phyloP scores from a whole-genome alignment of 2,329 filamentous ascomycete species.

The Phaeosphaeriaceae sp. region DNA sequence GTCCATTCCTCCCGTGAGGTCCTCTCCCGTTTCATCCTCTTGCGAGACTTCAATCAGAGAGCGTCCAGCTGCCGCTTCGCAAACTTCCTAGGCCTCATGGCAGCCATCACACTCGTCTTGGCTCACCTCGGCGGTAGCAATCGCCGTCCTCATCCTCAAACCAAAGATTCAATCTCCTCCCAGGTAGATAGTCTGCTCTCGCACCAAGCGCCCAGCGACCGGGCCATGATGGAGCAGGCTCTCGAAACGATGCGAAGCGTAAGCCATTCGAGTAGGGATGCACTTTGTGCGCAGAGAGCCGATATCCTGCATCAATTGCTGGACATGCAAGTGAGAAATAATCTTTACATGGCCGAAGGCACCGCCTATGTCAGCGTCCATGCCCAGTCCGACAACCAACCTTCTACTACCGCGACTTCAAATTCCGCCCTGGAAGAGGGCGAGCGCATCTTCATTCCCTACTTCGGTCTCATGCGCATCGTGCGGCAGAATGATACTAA shows the following conservation, averaged over 20 bases:
- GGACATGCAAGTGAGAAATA: slow-evolving; percentile 8
- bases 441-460: too few species aligned
- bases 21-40: slow-evolving; percentile 11
- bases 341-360: too few species aligned
- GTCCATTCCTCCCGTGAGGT: slow-evolving; percentile 17
- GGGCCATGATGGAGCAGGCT: slow-evolving; percentile 14
- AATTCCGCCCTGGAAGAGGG: too few species aligned
- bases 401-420: too few species aligned
- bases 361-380: too few species aligned
- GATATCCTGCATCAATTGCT: slow-evolving; percentile 11
- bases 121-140: slow-evolving; percentile 10
- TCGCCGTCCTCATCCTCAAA: background rate
- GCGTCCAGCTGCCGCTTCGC: slow-evolving; percentile 11
- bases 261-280: slow-evolving; percentile 7
- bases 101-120: slow-evolving; percentile 10
- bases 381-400: too few species aligned
- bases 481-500: too few species aligned
- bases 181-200: slow-evolving; percentile 13
- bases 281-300: slow-evolving; percentile 10
- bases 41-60: slow-evolving; percentile 12
- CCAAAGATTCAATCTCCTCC: background rate
- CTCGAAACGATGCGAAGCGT: slow-evolving; percentile 11
- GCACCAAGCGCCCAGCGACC: slow-evolving; percentile 12
- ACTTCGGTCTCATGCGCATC: too few species aligned
- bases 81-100: slow-evolving; percentile 19